Percentiles rank a stretch among this genome's conserved stretches.
phyloP scores from a whole-genome alignment of 2,329 filamentous ascomycete genomes.

The Paradendryphiella salina region DNA sequence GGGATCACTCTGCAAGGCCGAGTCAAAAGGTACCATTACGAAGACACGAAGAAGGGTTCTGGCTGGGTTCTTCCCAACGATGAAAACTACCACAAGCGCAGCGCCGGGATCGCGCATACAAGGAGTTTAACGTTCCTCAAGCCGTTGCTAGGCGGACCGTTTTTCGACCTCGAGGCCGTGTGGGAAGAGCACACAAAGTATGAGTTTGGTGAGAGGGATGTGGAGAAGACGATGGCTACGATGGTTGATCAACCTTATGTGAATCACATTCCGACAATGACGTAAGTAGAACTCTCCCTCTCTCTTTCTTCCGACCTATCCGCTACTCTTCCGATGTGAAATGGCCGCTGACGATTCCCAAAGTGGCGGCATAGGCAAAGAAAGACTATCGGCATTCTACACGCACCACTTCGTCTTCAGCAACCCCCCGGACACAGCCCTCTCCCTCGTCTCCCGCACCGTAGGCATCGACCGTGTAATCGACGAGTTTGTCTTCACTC shows the following conservation, averaged over 20 bases:
- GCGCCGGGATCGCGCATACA: constrained; percentile 67
- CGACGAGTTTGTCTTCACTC: constrained; percentile 44
- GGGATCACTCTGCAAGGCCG: constrained; percentile 11
- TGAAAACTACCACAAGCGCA: constrained; percentile 49
- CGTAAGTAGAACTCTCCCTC: constrained; percentile 27
- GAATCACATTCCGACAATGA: constrained; percentile 72
- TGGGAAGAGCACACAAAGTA: constrained; percentile 78
- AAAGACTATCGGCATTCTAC: constrained; percentile 68
- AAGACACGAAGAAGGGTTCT: constrained; percentile 27
- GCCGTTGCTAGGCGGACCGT: constrained; percentile 63
- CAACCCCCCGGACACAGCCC: constrained; percentile 67
- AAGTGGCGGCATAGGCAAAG: constrained; percentile 68
- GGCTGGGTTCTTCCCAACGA: constrained; percentile 38
- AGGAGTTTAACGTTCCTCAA: constrained; percentile 69
- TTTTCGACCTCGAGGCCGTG: constrained; percentile 73
- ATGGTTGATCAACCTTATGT: constrained; percentile 82
- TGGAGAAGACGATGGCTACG: constrained; percentile 75
- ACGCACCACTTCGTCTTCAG: constrained; percentile 73
- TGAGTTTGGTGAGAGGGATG: constrained; percentile 70
- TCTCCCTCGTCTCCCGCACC: constrained; percentile 72
- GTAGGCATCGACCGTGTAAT: constrained; percentile 69
- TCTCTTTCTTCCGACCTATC: neutral
- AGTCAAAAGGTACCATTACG: constrained; percentile 34
- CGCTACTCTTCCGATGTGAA: no score
- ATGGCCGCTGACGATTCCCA: neutral